Conservation (phyloP, 331 rosid species). For the Pyrus hybrid region DNA sequence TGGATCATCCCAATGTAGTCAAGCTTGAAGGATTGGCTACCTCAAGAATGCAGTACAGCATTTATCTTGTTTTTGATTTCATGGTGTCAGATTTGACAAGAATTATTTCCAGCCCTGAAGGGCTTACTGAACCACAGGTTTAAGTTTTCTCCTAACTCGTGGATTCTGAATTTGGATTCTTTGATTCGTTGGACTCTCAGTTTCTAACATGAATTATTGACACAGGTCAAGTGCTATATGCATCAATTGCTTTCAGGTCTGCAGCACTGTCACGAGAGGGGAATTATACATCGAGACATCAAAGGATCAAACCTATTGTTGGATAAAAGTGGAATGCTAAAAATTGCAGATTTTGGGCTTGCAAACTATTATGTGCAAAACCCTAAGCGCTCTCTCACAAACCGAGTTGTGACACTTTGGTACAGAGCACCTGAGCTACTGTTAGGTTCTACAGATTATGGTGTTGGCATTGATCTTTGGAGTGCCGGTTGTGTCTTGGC, state of each 20-base stretch:
- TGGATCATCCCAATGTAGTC: slow-evolving; percentile 76
- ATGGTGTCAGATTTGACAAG: slow-evolving; percentile 71
- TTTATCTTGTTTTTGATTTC: slow-evolving; percentile 81
- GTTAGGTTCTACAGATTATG: slow-evolving; percentile 65
- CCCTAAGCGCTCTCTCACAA: slow-evolving; percentile 47
- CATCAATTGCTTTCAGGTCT: slow-evolving; percentile 78
- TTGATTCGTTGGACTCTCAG: slow-evolving; percentile 3
- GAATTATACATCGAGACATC: slow-evolving; percentile 77
- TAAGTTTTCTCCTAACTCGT: not conserved
- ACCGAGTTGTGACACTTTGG: slow-evolving; percentile 89
- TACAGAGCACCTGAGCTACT: slow-evolving; percentile 82
- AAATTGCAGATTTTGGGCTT: slow-evolving; percentile 87
- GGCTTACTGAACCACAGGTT: slow-evolving; percentile 86
- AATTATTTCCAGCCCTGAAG: slow-evolving; percentile 38
- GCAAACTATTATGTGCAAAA: slow-evolving; percentile 50
- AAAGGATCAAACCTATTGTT: slow-evolving; percentile 80
- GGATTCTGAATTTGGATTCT: slow-evolving; percentile 7
- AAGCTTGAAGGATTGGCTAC: slow-evolving; percentile 83
- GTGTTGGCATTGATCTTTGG: slow-evolving; percentile 82
- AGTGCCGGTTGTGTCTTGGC: slow-evolving; percentile 87
- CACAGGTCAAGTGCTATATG: slow-evolving; percentile 85
- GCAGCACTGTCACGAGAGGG: slow-evolving; percentile 73
- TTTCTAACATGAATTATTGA: slow-evolving; percentile 21
- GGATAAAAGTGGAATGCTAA: slow-evolving; percentile 63
- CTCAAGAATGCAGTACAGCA: slow-evolving; percentile 77